Percentiles rank a stretch among this genome's conserved stretches.
phyloP scores from a whole-genome alignment of 1,284 basidiomycete species.

The Hemileia vastatrix region DNA sequence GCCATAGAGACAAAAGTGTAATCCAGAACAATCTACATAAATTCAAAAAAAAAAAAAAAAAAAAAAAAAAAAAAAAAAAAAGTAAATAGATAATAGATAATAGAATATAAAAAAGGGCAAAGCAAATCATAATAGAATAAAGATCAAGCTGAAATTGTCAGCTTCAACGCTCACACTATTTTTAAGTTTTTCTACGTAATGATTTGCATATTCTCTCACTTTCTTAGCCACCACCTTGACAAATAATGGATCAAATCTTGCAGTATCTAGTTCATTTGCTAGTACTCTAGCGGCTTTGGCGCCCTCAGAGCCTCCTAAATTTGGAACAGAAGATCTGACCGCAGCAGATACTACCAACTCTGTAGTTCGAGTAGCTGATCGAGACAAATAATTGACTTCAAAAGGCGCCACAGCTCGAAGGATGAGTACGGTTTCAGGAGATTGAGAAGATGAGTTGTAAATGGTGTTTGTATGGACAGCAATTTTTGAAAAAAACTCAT shows the following conservation, averaged over 20 bases:
- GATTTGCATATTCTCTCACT: conserved; percentile 58
- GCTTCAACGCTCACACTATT: conserved; percentile 52
- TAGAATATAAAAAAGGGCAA: neutral
- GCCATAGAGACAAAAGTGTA: conserved; percentile 63
- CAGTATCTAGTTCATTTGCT: conserved; percentile 82
- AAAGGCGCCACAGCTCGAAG: conserved; percentile 70
- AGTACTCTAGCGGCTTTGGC: conserved; percentile 63
- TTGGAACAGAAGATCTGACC: conserved; percentile 38
- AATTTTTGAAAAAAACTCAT: conserved; percentile 90
- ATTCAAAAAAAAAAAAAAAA: conserved; percentile 8
- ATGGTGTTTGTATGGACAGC: conserved; percentile 85
- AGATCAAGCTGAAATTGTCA: conserved; percentile 7
- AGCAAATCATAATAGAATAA: neutral
- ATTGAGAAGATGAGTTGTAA: conserved; percentile 50
- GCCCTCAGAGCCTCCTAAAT: conserved; percentile 61
- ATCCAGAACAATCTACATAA: conserved; percentile 59
- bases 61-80: neutral
- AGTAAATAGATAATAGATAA: neutral
- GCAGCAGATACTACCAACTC: conserved; percentile 67
- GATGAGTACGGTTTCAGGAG: conserved; percentile 74
- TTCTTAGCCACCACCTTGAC: conserved; percentile 67
- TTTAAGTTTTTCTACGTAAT: conserved; percentile 57
- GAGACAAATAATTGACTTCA: conserved; percentile 72
- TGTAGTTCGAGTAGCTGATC: conserved; percentile 68
- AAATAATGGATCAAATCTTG: conserved; percentile 81